Evolutionary conservation across 176 grass and related monocot species (phyloP).

Genomic region (Aegilops speltoides): DNA sequence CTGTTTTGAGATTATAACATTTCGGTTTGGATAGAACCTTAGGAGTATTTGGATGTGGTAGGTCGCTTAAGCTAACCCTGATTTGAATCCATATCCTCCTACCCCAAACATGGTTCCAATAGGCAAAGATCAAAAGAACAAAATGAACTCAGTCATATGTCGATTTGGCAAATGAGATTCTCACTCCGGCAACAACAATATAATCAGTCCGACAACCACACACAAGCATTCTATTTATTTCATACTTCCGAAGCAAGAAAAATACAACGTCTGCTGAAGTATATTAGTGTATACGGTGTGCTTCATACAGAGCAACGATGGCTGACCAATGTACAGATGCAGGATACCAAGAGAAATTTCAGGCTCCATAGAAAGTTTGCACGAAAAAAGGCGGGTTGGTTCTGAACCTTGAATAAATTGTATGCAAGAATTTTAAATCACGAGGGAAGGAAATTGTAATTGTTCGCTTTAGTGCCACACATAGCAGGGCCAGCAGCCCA

Average conservation of each 20-base stretch:
- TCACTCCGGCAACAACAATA: not conserved
- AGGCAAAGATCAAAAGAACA: not conserved
- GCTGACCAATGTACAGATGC: not conserved
- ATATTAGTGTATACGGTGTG: not conserved
- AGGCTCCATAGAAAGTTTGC: not conserved
- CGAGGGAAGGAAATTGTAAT: not conserved
- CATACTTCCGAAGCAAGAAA: not conserved
- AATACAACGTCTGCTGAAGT: not conserved
- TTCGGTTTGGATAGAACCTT: not conserved
- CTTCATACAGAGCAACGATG: not conserved
- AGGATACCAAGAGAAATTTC: not conserved
- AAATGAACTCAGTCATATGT: not conserved
- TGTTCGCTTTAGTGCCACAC: not conserved
- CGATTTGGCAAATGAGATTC: too few species aligned
- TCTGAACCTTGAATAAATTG: not conserved
- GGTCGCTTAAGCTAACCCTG: not conserved
- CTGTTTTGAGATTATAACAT: not conserved
- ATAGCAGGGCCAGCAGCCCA: not conserved
- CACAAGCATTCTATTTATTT: constrained; percentile 8
- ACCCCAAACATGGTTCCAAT: not conserved
- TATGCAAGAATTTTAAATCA: not conserved
- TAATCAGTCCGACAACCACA: not conserved
- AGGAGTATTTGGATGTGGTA: not conserved
- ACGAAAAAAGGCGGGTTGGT: not conserved
- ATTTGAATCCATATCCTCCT: not conserved